Percentiles rank a stretch among this genome's conserved stretches.
Conservation (phyloP, 352 stramenopile species). For the Phytopythium oedochilum region DNA sequence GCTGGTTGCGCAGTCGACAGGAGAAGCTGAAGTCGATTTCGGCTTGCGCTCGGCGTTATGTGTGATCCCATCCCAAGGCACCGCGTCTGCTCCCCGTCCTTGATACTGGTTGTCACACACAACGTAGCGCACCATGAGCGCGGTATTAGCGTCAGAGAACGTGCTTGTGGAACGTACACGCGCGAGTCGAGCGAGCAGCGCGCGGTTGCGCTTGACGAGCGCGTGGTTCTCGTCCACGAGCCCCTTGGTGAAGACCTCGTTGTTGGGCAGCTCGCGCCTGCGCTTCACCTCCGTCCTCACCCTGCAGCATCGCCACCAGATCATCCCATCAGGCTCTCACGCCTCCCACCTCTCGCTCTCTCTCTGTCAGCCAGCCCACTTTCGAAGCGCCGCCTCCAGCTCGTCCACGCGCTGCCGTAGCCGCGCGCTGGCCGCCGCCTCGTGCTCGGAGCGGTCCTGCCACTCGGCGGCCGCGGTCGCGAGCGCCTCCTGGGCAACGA, state of each 20-base stretch:
- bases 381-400: slow-evolving; percentile 33
- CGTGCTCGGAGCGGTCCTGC: slow-evolving; percentile 36
- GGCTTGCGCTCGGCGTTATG: not conserved
- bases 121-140: not conserved
- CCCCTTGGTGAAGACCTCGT: slow-evolving; percentile 55
- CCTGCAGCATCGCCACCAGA: slow-evolving; percentile 5
- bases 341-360: too few species aligned
- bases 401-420: slow-evolving; percentile 25
- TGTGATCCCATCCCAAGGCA: not conserved
- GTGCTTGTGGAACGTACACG: slow-evolving; percentile 30
- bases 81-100: not conserved
- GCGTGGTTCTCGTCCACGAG: slow-evolving; percentile 59
- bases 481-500: slow-evolving; percentile 29
- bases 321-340: too few species aligned
- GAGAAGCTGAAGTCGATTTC: not conserved
- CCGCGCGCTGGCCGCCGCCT: slow-evolving; percentile 25
- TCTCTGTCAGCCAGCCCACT: slow-evolving; percentile 10
- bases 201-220: slow-evolving; percentile 27
- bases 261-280: slow-evolving; percentile 49
- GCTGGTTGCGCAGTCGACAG: too few species aligned
- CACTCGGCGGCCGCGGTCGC: slow-evolving; percentile 24
- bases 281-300: slow-evolving; percentile 51
- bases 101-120: not conserved
- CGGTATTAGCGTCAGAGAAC: too few species aligned
- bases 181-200: slow-evolving; percentile 37